Conservation (phyloP, 352 stramenopile species). For the Phytopythium chamaehyphon region DNA sequence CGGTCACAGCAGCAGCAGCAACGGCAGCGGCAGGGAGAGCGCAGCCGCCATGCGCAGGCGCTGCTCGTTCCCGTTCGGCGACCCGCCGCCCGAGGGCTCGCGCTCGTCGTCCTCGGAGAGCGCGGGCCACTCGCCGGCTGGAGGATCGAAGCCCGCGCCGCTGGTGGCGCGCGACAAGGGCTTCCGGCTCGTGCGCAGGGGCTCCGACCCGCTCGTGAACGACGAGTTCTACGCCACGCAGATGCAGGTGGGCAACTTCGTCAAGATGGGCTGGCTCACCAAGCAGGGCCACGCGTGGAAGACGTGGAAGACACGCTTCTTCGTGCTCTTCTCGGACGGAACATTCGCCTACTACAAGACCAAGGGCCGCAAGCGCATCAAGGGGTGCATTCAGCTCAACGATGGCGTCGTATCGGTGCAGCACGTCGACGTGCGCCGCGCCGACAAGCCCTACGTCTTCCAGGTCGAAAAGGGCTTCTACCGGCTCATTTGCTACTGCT, state of each 20-base stretch:
- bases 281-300: slow-evolving; percentile 86
- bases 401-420: slow-evolving; percentile 81
- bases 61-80: slow-evolving; percentile 1
- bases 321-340: slow-evolving; percentile 78
- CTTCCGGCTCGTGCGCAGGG: slow-evolving; percentile 37
- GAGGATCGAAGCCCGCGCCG: neutral
- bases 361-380: slow-evolving; percentile 69
- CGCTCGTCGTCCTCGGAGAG: slow-evolving; percentile 14
- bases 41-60: neutral
- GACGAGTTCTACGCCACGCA: slow-evolving; percentile 65
- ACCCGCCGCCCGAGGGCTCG: slow-evolving; percentile 6
- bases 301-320: slow-evolving; percentile 85
- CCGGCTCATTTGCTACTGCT: slow-evolving; percentile 72
- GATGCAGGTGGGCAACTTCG: slow-evolving; percentile 63
- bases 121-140: slow-evolving; percentile 9
- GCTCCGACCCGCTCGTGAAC: slow-evolving; percentile 63
- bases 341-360: slow-evolving; percentile 85
- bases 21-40: neutral
- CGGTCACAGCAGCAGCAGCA: slow-evolving; percentile 3
- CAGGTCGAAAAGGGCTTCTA: slow-evolving; percentile 87
- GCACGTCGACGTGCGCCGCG: slow-evolving; percentile 65
- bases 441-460: slow-evolving; percentile 72
- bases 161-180: slow-evolving; percentile 32
- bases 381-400: slow-evolving; percentile 79
- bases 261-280: slow-evolving; percentile 81